Conservation (phyloP, 371 early-diverging fungal genomes). For the Syncephalastrum sp. region DNA sequence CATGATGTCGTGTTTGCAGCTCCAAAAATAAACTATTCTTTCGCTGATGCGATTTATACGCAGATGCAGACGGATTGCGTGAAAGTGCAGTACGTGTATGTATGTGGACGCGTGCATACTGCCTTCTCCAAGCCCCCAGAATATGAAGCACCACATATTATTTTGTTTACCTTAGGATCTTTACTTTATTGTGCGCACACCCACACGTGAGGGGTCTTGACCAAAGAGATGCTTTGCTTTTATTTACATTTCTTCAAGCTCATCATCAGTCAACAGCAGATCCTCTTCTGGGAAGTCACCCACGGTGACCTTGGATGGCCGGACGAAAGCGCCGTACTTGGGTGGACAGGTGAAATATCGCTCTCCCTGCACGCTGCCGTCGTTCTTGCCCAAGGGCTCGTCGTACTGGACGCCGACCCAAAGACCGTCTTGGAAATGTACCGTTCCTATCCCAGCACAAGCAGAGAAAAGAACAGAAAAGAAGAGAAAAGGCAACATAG, state of each 20-base stretch:
- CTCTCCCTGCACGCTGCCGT: conserved; percentile 83
- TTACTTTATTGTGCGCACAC: background rate
- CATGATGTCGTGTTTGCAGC: too few relatives aligned
- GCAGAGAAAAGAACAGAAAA: background rate
- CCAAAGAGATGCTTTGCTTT: background rate
- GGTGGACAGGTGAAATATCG: conserved; percentile 73
- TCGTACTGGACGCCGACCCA: conserved; percentile 97
- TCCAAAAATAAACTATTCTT: too few relatives aligned
- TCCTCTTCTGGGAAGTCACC: conserved; percentile 88
- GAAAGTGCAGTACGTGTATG: too few relatives aligned
- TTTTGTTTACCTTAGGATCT: background rate
- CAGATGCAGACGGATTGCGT: too few relatives aligned
- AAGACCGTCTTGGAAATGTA: conserved; percentile 79
- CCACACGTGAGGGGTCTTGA: background rate
- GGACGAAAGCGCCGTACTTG: conserved; percentile 85
- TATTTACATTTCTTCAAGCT: conserved; percentile 57
- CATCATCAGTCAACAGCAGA: conserved; percentile 42
- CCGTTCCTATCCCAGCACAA: conserved; percentile 40
- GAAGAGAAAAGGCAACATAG: background rate
- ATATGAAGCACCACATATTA: too few relatives aligned
- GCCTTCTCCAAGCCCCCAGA: too few relatives aligned
- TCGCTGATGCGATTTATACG: too few relatives aligned
- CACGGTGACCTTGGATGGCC: conserved; percentile 80
- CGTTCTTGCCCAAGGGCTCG: conserved; percentile 94
- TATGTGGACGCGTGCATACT: too few relatives aligned